Percentiles rank a stretch among this genome's conserved stretches.
Conservation (phyloP, 208 protist species). For the Trypanosoma melophagium region DNA sequence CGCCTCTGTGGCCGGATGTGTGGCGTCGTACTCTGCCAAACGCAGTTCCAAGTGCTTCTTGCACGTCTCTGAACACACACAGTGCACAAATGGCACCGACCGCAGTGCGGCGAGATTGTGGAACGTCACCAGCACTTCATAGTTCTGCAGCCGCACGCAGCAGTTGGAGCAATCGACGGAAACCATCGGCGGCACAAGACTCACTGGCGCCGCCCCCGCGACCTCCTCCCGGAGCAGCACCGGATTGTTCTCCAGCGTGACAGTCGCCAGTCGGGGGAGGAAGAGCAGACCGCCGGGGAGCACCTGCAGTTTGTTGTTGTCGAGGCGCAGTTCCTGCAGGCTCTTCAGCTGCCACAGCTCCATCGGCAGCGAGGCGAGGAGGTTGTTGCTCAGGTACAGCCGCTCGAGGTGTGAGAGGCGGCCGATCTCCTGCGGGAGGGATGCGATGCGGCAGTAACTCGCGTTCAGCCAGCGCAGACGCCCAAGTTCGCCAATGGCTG, state of each 20-base stretch:
- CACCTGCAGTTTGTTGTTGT: slow-evolving; percentile 59
- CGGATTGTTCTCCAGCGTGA: slow-evolving; percentile 80
- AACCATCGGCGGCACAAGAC: slow-evolving; percentile 42
- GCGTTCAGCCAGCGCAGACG: slow-evolving; percentile 66
- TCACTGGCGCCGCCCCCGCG: slow-evolving; percentile 40
- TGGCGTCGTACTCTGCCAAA: slow-evolving; percentile 50
- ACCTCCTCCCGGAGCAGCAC: slow-evolving; percentile 47
- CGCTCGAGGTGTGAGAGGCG: slow-evolving; percentile 62
- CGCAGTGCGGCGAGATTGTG: slow-evolving; percentile 39
- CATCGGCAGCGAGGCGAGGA: slow-evolving; percentile 48
- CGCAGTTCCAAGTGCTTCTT: slow-evolving; percentile 43
- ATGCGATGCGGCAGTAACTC: slow-evolving; percentile 56
- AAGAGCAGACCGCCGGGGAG: slow-evolving; percentile 81
- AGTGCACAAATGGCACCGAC: slow-evolving; percentile 68
- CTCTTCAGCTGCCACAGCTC: slow-evolving; percentile 73
- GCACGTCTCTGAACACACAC: slow-evolving; percentile 64
- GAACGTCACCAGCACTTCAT: slow-evolving; percentile 58
- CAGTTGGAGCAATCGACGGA: slow-evolving; percentile 80
- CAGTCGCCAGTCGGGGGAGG: slow-evolving; percentile 44
- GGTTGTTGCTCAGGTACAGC: slow-evolving; percentile 70
- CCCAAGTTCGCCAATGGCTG: slow-evolving; percentile 56
- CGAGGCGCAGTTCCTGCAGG: slow-evolving; percentile 63
- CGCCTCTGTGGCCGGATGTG: background rate
- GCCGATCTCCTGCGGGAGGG: slow-evolving; percentile 45
- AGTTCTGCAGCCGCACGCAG: slow-evolving; percentile 55